These are phyloP conservation scores for Neurospora tetraspora DNA, from an alignment of 495 filamentous ascomycete genomes.

Conservation along the genomic window DNA sequence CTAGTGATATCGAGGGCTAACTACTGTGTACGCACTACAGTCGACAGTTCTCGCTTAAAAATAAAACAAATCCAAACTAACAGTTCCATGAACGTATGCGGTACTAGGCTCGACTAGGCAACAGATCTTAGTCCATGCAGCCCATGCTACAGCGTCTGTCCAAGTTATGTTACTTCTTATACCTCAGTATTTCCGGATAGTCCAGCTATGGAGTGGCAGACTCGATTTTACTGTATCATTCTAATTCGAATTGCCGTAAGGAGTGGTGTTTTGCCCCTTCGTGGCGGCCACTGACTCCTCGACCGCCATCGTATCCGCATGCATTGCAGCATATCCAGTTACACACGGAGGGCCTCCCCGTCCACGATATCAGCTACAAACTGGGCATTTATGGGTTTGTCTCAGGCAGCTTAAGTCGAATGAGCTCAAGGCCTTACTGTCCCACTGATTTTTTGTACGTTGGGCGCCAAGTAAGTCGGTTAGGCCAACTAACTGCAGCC, in stretches of 20 bases:
- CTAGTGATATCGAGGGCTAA: background rate
- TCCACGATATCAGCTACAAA: background rate
- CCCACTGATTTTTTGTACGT: background rate
- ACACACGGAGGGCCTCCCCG: background rate
- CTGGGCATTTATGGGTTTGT: background rate
- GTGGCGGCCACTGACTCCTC: constrained; percentile 39
- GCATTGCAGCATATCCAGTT: constrained; percentile 11
- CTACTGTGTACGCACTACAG: background rate
- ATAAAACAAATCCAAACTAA: background rate
- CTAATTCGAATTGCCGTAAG: background rate
- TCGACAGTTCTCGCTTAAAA: background rate
- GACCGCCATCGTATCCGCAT: constrained; percentile 3
- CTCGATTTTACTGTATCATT: background rate
- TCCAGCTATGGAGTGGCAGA: background rate
- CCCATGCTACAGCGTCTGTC: background rate
- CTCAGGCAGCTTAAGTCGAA: background rate
- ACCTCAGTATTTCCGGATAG: background rate
- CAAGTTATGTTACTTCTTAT: background rate
- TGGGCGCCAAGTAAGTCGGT: background rate
- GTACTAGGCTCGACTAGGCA: background rate
- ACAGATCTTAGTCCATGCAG: background rate
- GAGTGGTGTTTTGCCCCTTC: constrained; percentile 17
- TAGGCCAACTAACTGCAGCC: background rate
- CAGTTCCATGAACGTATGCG: background rate
- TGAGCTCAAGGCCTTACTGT: background rate